These are phyloP conservation scores for Saitozyma podzolica DNA, from an alignment of 768 basidiomycete genomes.

Conservation along the genomic window DNA sequence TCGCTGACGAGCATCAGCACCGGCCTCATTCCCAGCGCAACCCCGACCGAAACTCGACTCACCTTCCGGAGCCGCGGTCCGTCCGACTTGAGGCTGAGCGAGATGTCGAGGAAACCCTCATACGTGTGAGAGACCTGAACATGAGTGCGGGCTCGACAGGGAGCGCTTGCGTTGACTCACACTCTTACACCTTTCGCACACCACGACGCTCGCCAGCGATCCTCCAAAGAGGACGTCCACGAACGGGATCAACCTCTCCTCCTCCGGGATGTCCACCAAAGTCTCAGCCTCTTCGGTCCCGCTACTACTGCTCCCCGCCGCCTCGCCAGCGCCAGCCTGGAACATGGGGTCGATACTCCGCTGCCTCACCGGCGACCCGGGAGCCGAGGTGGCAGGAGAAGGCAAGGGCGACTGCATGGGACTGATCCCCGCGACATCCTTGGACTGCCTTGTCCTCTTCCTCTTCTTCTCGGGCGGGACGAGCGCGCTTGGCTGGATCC, in stretches of 20 bases:
- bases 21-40: neutral
- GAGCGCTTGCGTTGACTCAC: slow-evolving; percentile 53
- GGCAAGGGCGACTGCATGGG: slow-evolving; percentile 30
- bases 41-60: neutral
- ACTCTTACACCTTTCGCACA: slow-evolving; percentile 91
- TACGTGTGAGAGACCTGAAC: slow-evolving; percentile 70
- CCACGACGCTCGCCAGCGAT: slow-evolving; percentile 81
- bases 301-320: neutral
- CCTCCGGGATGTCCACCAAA: slow-evolving; percentile 47
- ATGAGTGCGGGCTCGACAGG: neutral
- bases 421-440: slow-evolving; percentile 14
- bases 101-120: slow-evolving; percentile 93
- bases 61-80: slow-evolving; percentile 68
- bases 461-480: neutral
- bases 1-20: slow-evolving; percentile 52
- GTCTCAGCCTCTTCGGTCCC: neutral
- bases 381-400: slow-evolving; percentile 26
- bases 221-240: slow-evolving; percentile 91
- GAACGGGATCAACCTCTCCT: slow-evolving; percentile 66
- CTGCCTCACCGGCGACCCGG: slow-evolving; percentile 22
- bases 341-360: slow-evolving; percentile 10
- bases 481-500: slow-evolving; percentile 43
- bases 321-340: slow-evolving; percentile 7
- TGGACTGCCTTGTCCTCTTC: slow-evolving; percentile 13
- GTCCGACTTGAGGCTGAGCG: slow-evolving; percentile 80